Evolutionary conservation across 176 grass and related monocot species (phyloP), one percentile per base, ranked within the genome.

Genomic region (Triticum turgidum): DNA sequence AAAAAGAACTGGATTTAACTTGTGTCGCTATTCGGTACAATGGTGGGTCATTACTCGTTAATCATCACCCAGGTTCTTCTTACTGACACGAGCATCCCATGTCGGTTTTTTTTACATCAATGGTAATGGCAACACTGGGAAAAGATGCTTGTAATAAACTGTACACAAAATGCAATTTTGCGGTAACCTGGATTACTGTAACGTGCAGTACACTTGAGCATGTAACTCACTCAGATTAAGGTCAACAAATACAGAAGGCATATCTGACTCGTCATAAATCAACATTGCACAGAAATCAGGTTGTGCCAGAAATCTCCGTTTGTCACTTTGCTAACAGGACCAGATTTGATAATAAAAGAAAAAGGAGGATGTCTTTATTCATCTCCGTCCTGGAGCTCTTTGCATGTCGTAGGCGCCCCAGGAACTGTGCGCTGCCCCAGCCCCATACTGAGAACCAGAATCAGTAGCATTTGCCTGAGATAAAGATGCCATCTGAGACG

Each of bases 331-430:
- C 12, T 62, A 65, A 69, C 71, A 59, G 25, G 69, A 42, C 38
- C 12, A 49, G 20, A 58, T 58, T 58, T 54, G 18, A 59, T 15
- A 54, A 54, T 17, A 54, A 21, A 21, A 21, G 2, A 59, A 44
- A 77, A 44, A 54, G 34, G 24, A 51, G 3, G 25, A 77, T 59
- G 7, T 29, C 22, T 1, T 34, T 51, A 84, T 85, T 86, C 76
- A 92, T 90, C 88, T 90, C 61, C 72, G 83, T 17, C 90, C 93
- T 42, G 84, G 54, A 30, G 86, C 83, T 88, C 88, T 80, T 63
- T 92, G 90, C 80, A 92, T 85, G 65, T 95, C 88, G 24, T 90
- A 92, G 32, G 11, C 86, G 15, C 88, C 77, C 86, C 93, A 92
- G 25, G 90, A 41, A 82, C 59, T 7, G 34, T 86, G 93, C 0